Base-by-base conservation (phyloP, 768 basidiomycete genomes). In the Myochromella boudieri region DNA sequence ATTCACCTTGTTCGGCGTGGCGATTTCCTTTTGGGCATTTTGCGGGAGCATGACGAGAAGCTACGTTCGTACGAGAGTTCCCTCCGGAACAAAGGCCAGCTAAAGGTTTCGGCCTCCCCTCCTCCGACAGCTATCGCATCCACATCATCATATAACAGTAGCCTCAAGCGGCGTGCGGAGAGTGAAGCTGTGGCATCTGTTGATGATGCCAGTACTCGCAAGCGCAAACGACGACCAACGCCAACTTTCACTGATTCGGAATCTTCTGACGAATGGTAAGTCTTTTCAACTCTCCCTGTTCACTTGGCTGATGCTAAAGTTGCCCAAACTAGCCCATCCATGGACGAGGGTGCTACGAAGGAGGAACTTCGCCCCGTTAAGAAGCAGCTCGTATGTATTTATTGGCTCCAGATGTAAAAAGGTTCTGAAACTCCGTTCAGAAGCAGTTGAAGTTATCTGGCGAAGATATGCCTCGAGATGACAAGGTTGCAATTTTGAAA, bases 1-100 rank as follows among this genome's bases (percentile, higher is more conserved):
- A 97, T 99, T 51, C 97, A 99, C 68, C 86, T 99, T 38, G 95
- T 98, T 32, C 87, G 97, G 41, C 82, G 97, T 43, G 95, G 95
- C 29, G 97, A 98, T 67, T 99, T 94, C 69, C 80, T 98, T 49
- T 74, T 93, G 51, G 74, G 87, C 48, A 74, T 91, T 53, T 70
- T 95, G 58, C 82, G 84, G 42, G 93, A 95, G 66, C 84, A 92
- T 68, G 85, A 91, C 60, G 92, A 93, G 74, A 91, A 91, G 76
- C 71, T 93, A 67, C 86, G 87, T 66, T 87, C 88, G 63, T 91
- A 90, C 61, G 89, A 91, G 73, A 84, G 78, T 61, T 86, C 85
- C 53, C 72, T 91, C 54, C 80, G 84, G 59, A 82, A 71, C 57
- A 84, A 81, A 67, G 81, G 81, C 52, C 78, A 84, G 56, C 69